Evolutionary conservation across 2,329 filamentous ascomycete genomes (phyloP), one percentile per base, ranked within the genome.

Genomic region (Penicillium brevicompactum): DNA sequence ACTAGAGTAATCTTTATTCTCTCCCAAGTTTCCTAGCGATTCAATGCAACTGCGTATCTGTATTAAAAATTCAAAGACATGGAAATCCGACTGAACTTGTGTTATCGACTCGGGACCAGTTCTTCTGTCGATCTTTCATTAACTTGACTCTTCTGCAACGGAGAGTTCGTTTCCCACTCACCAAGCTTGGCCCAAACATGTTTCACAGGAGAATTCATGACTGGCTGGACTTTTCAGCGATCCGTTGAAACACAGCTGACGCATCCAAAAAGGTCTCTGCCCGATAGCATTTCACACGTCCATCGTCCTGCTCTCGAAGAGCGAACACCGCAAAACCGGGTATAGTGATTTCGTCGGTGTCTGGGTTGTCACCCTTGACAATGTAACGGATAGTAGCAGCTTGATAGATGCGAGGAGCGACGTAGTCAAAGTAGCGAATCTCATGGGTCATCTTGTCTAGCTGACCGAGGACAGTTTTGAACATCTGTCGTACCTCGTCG

Each of bases 321-420:
- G 4, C 38, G 22, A 54, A 50, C 16, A 54, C 46, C 6, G 51
- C 46, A 41, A 54, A 54, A 3, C 51, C 51, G 16, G 51, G 51
- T 32, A 54, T 54, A 7, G 51, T 54, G 32, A 54, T 54, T 45
- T 45, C 41, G 10, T 54, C 46, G 5, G 40, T 54, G 10, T 50
- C 51, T 8, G 4, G 32, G 13, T 5, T 54, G 31, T 49, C 51
- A 8, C 51, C 51, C 44, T 49, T 54, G 46, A 54, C 41, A 11
- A 54, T 41, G 49, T 54, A 54, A 41, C 51, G 40, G 46, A 54
- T 54, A 2, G 40, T 54, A 8, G 46, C 51, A 3, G 51, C 51
- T 50, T 54, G 51, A 13, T 54, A 54, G 24, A 54, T 54, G 13
- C 46, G 51, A 34, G 51, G 51, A 18, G 51, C 22, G 22, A 54